Percentiles rank a stretch among this genome's conserved stretches.
These are phyloP conservation scores for Colletotrichum agaves DNA, from an alignment of 2,329 filamentous ascomycete genomes.

Conservation along the genomic window DNA sequence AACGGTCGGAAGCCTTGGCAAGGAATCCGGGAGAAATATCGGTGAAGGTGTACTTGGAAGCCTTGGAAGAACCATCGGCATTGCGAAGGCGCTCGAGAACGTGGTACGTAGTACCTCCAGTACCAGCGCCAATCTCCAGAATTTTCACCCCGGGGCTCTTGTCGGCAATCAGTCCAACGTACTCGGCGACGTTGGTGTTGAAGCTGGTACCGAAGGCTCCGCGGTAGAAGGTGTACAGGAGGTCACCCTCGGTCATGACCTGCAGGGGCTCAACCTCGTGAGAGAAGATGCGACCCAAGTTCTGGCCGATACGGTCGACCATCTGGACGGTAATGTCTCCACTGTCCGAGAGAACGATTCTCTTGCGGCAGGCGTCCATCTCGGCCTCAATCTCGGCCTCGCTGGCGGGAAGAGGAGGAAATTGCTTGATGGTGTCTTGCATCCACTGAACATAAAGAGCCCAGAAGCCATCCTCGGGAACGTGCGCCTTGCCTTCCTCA, in stretches of 20 bases:
- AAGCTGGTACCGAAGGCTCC: constrained; percentile 31
- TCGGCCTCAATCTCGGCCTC: constrained; percentile 20
- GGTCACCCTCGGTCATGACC: constrained; percentile 49
- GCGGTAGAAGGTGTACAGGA: constrained; percentile 49
- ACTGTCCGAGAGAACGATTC: constrained; percentile 27
- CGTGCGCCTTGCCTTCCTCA: constrained; percentile 11
- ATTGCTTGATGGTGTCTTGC: constrained; percentile 25
- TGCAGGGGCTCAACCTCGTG: constrained; percentile 48
- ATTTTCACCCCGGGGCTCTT: constrained; percentile 40
- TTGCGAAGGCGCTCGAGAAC: constrained; percentile 32
- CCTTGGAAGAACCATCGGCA: constrained; percentile 25
- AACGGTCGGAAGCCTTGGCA: constrained; percentile 47
- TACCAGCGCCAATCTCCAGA: constrained; percentile 29
- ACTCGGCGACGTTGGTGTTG: constrained; percentile 32
- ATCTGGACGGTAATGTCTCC: constrained; percentile 31
- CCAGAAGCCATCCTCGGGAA: constrained; percentile 29
- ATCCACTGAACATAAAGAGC: constrained; percentile 30
- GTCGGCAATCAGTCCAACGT: constrained; percentile 39
- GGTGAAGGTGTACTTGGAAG: constrained; percentile 53
- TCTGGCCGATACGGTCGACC: constrained; percentile 31
- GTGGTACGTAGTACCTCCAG: constrained; percentile 26
- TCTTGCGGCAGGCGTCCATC: constrained; percentile 17
- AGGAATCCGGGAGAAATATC: constrained; percentile 57
- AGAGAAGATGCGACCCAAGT: constrained; percentile 45
- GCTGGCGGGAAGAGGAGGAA: constrained; percentile 10